phyloP scores from a whole-genome alignment of 768 basidiomycete species.

The Boletus subparvulus region DNA sequence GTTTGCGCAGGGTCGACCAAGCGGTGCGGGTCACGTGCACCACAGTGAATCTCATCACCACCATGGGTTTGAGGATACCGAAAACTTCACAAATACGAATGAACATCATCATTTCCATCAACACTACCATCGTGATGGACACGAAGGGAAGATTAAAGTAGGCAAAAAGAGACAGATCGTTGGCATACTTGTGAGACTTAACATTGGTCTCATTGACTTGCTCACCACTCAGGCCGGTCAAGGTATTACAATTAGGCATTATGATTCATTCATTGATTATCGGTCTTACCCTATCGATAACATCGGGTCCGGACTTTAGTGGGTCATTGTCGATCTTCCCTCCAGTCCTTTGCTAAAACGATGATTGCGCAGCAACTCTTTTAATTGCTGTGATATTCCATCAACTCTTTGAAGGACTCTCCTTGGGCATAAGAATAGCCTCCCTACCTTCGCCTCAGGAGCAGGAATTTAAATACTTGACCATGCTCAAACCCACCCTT shows the following conservation, averaged over 20 bases:
- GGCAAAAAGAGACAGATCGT: slow-evolving; percentile 67
- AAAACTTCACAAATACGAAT: background rate
- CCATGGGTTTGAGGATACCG: slow-evolving; percentile 7
- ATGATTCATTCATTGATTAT: slow-evolving; percentile 85
- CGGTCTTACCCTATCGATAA: slow-evolving; percentile 72
- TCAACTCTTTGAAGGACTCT: slow-evolving; percentile 82
- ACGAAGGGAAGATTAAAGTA: slow-evolving; percentile 32
- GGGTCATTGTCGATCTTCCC: slow-evolving; percentile 26
- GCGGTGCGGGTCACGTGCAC: background rate
- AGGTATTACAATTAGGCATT: slow-evolving; percentile 83
- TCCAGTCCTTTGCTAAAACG: background rate
- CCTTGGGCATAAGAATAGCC: slow-evolving; percentile 78
- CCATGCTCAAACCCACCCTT: slow-evolving; percentile 51
- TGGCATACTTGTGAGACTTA: slow-evolving; percentile 58
- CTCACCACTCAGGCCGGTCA: background rate
- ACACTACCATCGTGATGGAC: background rate
- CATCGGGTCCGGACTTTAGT: slow-evolving; percentile 71
- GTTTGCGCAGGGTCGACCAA: background rate
- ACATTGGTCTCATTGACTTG: background rate
- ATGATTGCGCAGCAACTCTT: slow-evolving; percentile 52
- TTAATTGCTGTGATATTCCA: slow-evolving; percentile 77
- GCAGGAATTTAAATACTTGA: slow-evolving; percentile 19
- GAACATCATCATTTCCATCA: slow-evolving; percentile 3
- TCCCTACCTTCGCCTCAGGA: slow-evolving; percentile 49
- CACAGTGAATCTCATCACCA: slow-evolving; percentile 12